Evolutionary conservation across 306 rosid genomes (phyloP), one percentile per base, ranked within the genome.

Genomic region (Prunus mume): DNA sequence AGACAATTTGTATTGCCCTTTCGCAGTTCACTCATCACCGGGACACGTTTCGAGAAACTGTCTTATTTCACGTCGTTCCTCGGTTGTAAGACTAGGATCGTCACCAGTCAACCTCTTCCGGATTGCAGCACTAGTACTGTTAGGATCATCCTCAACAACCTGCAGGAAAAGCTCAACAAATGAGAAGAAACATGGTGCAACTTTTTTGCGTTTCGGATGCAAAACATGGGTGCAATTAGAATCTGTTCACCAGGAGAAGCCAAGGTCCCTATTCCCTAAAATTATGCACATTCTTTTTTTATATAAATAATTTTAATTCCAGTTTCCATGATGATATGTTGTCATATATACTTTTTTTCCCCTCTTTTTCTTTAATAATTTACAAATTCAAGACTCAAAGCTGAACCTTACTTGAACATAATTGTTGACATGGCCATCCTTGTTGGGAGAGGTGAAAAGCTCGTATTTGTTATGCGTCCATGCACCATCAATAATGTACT

Each of bases 351-450:
- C 2, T 15, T 28, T 28, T 12, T 62, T 17, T 62, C 2, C 43
- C 41, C 5, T 14, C 17, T 13, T 8, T 3, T 62, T 62, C 43
- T 62, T 46, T 51, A 28, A 50, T 9, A 49, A 50, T 27, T 50
- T 11, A n/a, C 7, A 3, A 30, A 65, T 10, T 6, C 28, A 38
- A 12, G 72, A 58, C 49, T 57, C 69, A 41, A 27, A 76, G 68
- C 54, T 72, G 73, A 78, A 76, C 60, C 88, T 81, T 96, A 92
- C 99, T 25, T 88, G 81, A 60, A 91, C 66, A 76, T 79, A 89
- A 84, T 92, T 96, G 83, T 92, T 96, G 80, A 91, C 88, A 73
- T 96, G 93, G 76, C 98, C 99, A 52, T 92, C 97, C 76, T 87
- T 78, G 90, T 96, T 88, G 83, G 89, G 88, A 71, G 85, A 79